phyloP scores from a whole-genome alignment of 139 green algal species.

The Chlamydomonas sphaeroides region DNA sequence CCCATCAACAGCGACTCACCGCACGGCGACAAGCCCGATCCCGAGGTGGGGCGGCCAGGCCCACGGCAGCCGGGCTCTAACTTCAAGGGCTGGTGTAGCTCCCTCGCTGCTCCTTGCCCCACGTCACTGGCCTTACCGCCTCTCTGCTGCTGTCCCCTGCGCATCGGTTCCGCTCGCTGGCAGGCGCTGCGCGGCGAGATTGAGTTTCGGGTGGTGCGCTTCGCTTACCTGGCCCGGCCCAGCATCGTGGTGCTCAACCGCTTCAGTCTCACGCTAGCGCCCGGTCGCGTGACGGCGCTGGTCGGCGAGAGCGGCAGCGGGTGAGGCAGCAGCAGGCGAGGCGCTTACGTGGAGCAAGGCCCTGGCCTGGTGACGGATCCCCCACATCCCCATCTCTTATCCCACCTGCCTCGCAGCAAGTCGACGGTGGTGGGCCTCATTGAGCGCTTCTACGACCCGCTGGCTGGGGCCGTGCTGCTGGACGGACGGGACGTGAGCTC shows the following conservation, averaged over 20 bases:
- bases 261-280: slow-evolving; percentile 69
- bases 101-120: too few relatives aligned
- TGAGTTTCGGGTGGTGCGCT: slow-evolving; percentile 68
- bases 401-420: too few relatives aligned
- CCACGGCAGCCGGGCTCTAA: too few relatives aligned
- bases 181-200: slow-evolving; percentile 60
- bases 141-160: too few relatives aligned
- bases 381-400: too few relatives aligned
- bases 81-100: too few relatives aligned
- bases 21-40: slow-evolving; percentile 37
- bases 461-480: slow-evolving; percentile 63
- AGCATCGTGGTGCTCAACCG: slow-evolving; percentile 68
- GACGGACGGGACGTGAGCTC: slow-evolving; percentile 85
- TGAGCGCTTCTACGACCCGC: slow-evolving; percentile 93
- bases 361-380: too few relatives aligned
- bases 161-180: not conserved
- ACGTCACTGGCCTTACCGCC: too few relatives aligned
- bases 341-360: too few relatives aligned
- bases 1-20: slow-evolving; percentile 63
- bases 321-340: too few relatives aligned
- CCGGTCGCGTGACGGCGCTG: slow-evolving; percentile 84
- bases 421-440: slow-evolving; percentile 68
- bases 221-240: slow-evolving; percentile 78
- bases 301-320: slow-evolving; percentile 91
- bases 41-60: too few relatives aligned